Base-by-base conservation (phyloP, 208 protist genomes). In the Acanthamoeba polyphaga region DNA sequence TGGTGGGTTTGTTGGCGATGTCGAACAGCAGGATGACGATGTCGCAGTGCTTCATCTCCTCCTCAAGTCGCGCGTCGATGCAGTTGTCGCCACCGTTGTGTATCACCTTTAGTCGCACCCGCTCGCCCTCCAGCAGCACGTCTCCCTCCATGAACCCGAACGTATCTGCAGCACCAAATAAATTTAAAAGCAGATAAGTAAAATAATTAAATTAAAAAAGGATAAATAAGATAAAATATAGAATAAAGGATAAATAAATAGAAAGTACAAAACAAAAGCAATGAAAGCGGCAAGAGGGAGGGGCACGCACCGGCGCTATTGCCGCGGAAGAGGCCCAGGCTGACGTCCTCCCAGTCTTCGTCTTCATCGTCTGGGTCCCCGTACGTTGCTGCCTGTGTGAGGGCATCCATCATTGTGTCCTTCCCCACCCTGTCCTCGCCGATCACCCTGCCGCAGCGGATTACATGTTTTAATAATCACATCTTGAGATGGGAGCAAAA, bases 321-420 rank as follows among this genome's bases (percentile, higher is more conserved):
- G 76, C 76, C 76, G 32, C 76, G 76, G 43, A 84, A 84, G 22
- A 84, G 76, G 43, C 76, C 76, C 9, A 84, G 43, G 76, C 76
- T 84, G 38, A 84, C 76, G 76, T 84, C 76, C 9, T 84, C 76
- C 76, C 76, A 84, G 43, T 84, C 68, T 68, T 68, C 34, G 13
- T 84, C 76, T 55, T 84, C 68, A n/a, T 68, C 72, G 13, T 84
- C 76, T 55, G 24, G 38, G 43, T 84, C 76, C n/a, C 76, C 76
- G 46, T 58, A 84, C n/a, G 76, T 84, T 24, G 76, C 76, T 22
- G 76, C 76, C 32, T 84, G 76, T 19, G 76, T 84, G 76, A 84
- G 76, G 19, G 76, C 76, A n/a, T 84, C 76, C 76, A 55, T 84
- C 76, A 84, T 84, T n/a, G 76, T 84, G 76, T 84, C 76, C 76